Base-by-base conservation (phyloP, 768 basidiomycete species). In the Termitomyces sp. region DNA sequence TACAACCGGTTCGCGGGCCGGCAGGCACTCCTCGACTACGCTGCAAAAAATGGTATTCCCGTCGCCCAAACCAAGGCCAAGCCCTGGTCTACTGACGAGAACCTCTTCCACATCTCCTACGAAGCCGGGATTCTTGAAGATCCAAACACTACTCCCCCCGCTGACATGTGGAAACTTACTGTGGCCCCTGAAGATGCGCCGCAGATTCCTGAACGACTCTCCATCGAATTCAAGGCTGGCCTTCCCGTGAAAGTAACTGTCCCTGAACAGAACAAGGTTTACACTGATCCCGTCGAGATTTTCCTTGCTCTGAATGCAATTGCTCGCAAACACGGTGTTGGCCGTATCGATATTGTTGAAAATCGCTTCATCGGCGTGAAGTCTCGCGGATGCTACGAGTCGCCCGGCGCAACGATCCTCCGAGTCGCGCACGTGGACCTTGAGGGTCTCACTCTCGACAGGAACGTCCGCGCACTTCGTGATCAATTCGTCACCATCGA, bases 341-440 rank as follows among this genome's bases (percentile, higher is more conserved):
- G 97, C 29, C 86, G 97, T 59, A 90, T 98, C 75, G 97, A 99
- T 72, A 98, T 99, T 67, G 97, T 99, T 68, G 96, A 99, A 79
- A 99, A 99, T 80, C 84, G 97, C 54, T 99, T 97, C 79, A 98
- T 98, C 70, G 97, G 97, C 56, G 97, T 99, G 70, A 99, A 98
- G 75, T 94, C 92, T 49, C 92, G 97, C 33, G 97, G 97, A n/a
- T 99, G 97, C 77, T 99, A 99, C 79, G 97, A 99, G 74, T 89
- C 91, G 1, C 97, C 97, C 16, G 97, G 88, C 5, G 97, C 94
- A 24, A 97, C 95, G 51, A 98, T 98, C 75, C 81, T 99, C 48
- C 92, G 97, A 60, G 86, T 81, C 16, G 96, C 97, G 7, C 97
- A 98, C 77, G 80, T 99, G 73, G 97, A 99, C 65, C 76, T 99